Conservation (phyloP, 2,329 filamentous ascomycete species). For the Graphilbum ipis-grandicollis region DNA sequence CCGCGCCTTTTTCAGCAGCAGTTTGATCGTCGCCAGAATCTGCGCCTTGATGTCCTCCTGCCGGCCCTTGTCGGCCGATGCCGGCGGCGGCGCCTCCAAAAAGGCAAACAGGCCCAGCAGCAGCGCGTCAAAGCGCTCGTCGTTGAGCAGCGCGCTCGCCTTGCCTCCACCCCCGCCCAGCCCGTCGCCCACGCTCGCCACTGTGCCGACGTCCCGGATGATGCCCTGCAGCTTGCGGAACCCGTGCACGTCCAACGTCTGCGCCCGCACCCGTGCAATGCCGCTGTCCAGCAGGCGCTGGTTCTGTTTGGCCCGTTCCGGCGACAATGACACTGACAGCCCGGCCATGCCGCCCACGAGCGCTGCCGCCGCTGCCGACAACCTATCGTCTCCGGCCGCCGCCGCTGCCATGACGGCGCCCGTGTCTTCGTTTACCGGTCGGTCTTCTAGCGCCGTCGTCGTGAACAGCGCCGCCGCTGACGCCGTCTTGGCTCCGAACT, state of each 20-base stretch:
- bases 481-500: slow-evolving; percentile 25
- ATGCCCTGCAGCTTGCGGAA: slow-evolving; percentile 65
- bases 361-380: slow-evolving; percentile 3
- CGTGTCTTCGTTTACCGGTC: slow-evolving; percentile 39
- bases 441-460: slow-evolving; percentile 38
- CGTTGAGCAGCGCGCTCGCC: slow-evolving; percentile 42
- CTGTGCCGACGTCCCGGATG: slow-evolving; percentile 33
- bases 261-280: slow-evolving; percentile 53
- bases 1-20: slow-evolving; percentile 51
- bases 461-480: slow-evolving; percentile 21
- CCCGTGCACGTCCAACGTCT: slow-evolving; percentile 62
- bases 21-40: slow-evolving; percentile 54
- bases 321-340: slow-evolving; percentile 18
- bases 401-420: slow-evolving; percentile 6
- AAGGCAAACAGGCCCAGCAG: slow-evolving; percentile 54
- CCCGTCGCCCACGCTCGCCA: neutral
- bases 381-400: too few relatives aligned
- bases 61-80: slow-evolving; percentile 30
- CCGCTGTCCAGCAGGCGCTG: slow-evolving; percentile 53
- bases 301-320: slow-evolving; percentile 39
- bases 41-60: slow-evolving; percentile 58
- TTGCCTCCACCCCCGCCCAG: neutral
- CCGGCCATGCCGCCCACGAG: slow-evolving; percentile 5
- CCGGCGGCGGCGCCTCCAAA: slow-evolving; percentile 36
- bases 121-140: slow-evolving; percentile 52